A percentile compares a stretch with the other conserved stretches of the same genome.
phyloP scores from a whole-genome alignment of 768 basidiomycete species.

The Aureoboletus auriporus region DNA sequence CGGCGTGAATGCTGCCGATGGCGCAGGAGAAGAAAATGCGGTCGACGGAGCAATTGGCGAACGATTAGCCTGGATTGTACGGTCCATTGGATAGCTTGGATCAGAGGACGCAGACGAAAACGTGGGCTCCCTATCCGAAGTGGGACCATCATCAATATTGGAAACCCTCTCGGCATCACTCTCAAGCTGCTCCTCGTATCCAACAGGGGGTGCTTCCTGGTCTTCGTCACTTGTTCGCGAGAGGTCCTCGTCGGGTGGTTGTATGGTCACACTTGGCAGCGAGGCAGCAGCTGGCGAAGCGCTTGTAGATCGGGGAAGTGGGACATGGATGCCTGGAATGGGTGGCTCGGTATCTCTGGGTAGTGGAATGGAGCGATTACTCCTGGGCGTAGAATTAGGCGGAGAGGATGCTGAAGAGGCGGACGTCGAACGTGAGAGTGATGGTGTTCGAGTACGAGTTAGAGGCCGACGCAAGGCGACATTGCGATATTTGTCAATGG shows the following conservation, averaged over 20 bases:
- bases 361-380: constrained; percentile 42
- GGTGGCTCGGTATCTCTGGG: constrained; percentile 45
- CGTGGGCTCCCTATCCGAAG: constrained; percentile 49
- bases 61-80: constrained; percentile 23
- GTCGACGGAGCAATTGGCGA: constrained; percentile 37
- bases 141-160: constrained; percentile 25
- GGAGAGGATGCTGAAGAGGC: constrained; percentile 54
- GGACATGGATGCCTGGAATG: constrained; percentile 40
- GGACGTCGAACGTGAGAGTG: constrained; percentile 58
- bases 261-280: constrained; percentile 21
- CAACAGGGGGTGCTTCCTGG: neutral
- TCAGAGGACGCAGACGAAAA: constrained; percentile 66
- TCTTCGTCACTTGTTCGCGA: constrained; percentile 16
- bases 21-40: constrained; percentile 51
- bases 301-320: constrained; percentile 50
- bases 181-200: constrained; percentile 10
- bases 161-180: constrained; percentile 20
- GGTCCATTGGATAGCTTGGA: constrained; percentile 28
- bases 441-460: constrained; percentile 58
- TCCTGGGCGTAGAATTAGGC: constrained; percentile 61
- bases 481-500: constrained; percentile 60
- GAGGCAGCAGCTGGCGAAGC: constrained; percentile 43
- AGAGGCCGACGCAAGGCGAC: constrained; percentile 53
- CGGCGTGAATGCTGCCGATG: constrained; percentile 59
- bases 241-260: constrained; percentile 14